Evolutionary conservation across 306 rosid genomes (phyloP), one percentile per base, ranked within the genome.

Genomic region (Quercus glauca): DNA sequence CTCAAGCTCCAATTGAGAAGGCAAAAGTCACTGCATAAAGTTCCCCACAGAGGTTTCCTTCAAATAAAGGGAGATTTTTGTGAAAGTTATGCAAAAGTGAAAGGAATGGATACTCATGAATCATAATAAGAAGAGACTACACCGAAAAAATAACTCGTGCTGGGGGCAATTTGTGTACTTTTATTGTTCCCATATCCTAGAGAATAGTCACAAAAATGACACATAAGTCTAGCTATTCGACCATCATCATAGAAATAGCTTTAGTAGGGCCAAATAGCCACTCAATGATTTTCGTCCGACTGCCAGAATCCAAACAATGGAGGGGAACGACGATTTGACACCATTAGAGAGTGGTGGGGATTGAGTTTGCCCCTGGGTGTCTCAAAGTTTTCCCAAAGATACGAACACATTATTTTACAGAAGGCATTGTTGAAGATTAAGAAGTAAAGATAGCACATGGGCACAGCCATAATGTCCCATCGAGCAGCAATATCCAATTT

Each of bases 321-420:
- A 81, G 80, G 57, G 79, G 81, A 75, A 64, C 71, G 6, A 78
- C 76, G 90, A 84, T 87, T 87, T 81, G 90, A 87, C 90, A 84
- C 68, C 90, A 84, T 75, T 73, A 71, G 18, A 29, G 78, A 35
- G 82, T 58, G 78, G 84, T 75, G 90, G 84, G 87, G 77, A n/a
- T 69, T 14, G 51, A 19, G 5, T 5, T 67, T 67, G 81, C 69
- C 41, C 25, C 3, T 67, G 25, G 73, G 37, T 55, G 20, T 55
- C 35, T 21, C 4, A 20, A n/a, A 33, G 33, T 53, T 77, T 77
- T 77, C 59, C 55, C 11, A 33, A 33, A 55, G 25, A 33, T 33
- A 20, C 55, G 19, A 29, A 67, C 68, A 67, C 68, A 65, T 5
- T 72, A 71, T 79, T 79, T 71, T 26, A 65, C 57, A 52, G 69